Percentiles rank a stretch among this genome's conserved stretches.
Conservation (phyloP, 768 basidiomycete species). For the Leccinum longicurvipes region DNA sequence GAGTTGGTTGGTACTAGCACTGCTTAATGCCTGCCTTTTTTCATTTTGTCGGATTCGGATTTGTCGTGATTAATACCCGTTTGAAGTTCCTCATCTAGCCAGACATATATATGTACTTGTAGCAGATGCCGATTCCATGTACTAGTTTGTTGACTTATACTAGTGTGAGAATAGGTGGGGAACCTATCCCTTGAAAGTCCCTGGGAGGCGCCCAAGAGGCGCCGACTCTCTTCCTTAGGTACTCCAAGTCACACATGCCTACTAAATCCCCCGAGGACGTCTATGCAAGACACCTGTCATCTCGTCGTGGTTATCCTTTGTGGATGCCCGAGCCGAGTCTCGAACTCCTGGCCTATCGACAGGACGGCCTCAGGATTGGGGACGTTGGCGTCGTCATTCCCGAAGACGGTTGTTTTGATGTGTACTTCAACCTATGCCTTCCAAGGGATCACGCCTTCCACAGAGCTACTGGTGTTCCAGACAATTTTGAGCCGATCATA, state of each 20-base stretch:
- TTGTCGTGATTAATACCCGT: too few species aligned
- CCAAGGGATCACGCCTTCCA: constrained; percentile 27
- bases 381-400: constrained; percentile 35
- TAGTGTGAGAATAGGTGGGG: too few species aligned
- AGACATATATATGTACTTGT: too few species aligned
- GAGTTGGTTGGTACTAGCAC: neutral
- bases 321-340: constrained; percentile 32
- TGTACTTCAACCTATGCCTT: constrained; percentile 36
- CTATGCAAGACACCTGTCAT: constrained; percentile 15
- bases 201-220: too few species aligned
- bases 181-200: too few species aligned
- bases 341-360: constrained; percentile 17
- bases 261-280: constrained; percentile 8
- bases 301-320: constrained; percentile 30
- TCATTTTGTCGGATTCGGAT: too few species aligned
- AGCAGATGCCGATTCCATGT: too few species aligned
- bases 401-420: constrained; percentile 32
- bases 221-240: too few species aligned
- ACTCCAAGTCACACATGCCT: neutral
- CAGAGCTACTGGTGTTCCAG: constrained; percentile 19
- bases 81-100: too few species aligned
- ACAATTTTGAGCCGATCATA: constrained; percentile 22
- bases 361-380: constrained; percentile 31
- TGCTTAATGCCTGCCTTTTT: neutral
- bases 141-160: too few species aligned